Conservation (phyloP, 2,329 filamentous ascomycete genomes). For the Dichotomopilus funicola region DNA sequence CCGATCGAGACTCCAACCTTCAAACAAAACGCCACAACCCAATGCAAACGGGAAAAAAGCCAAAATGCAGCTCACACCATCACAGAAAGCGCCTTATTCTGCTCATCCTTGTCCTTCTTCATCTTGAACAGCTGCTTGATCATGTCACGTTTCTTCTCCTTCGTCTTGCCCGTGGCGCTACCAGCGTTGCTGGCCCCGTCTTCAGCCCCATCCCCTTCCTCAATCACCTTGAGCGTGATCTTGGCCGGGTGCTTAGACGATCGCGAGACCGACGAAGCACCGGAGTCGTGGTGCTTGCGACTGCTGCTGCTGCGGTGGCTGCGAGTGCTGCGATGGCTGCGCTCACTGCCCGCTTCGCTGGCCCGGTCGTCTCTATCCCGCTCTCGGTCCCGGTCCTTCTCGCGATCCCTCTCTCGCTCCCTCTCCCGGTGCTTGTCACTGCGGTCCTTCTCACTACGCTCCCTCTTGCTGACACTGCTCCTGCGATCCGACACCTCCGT, state of each 20-base stretch:
- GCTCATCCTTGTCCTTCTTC: slow-evolving; percentile 44
- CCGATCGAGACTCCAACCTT: not conserved
- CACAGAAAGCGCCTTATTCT: slow-evolving; percentile 24
- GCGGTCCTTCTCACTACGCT: not conserved
- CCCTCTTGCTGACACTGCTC: slow-evolving; percentile 10
- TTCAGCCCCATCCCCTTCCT: slow-evolving; percentile 30
- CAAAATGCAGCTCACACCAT: slow-evolving; percentile 11
- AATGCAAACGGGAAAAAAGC: not conserved
- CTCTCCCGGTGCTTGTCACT: slow-evolving; percentile 17
- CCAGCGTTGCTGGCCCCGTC: slow-evolving; percentile 27
- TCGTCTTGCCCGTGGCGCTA: slow-evolving; percentile 38
- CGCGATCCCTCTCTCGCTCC: slow-evolving; percentile 9
- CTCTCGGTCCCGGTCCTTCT: no score
- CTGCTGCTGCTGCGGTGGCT: slow-evolving; percentile 30
- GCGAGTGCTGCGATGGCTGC: slow-evolving; percentile 26
- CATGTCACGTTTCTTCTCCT: slow-evolving; percentile 46
- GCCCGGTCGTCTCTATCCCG: slow-evolving; percentile 21
- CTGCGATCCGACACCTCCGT: slow-evolving; percentile 24
- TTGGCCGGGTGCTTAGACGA: slow-evolving; percentile 31
- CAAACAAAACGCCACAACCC: not conserved
- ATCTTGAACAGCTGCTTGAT: slow-evolving; percentile 53
- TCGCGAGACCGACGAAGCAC: slow-evolving; percentile 20
- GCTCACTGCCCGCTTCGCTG: slow-evolving; percentile 29
- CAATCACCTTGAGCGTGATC: slow-evolving; percentile 29
- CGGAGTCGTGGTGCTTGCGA: not conserved